Conservation (phyloP, 2,329 filamentous ascomycete species). For the Drechslerella dactyloides region DNA sequence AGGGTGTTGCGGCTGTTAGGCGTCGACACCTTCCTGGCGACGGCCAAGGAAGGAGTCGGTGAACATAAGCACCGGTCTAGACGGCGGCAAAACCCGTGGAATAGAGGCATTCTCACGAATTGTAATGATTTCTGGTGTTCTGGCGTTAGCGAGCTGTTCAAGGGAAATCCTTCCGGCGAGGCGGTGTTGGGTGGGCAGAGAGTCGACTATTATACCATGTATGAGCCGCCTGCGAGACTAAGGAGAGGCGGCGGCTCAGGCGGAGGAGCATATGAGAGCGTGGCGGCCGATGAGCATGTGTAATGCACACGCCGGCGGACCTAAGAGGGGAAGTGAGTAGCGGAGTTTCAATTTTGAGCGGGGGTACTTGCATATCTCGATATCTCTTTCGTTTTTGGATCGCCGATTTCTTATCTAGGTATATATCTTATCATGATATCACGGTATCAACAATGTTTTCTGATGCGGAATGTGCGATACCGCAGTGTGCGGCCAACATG, state of each 20-base stretch:
- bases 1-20: constrained; percentile 71
- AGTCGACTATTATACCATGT: constrained; percentile 88
- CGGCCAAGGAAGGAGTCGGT: constrained; percentile 75
- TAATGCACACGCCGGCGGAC: constrained; percentile 12
- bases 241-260: constrained; percentile 58
- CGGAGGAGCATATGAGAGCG: constrained; percentile 60
- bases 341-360: neutral
- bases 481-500: neutral
- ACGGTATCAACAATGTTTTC: neutral
- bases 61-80: constrained; percentile 62
- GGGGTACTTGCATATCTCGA: neutral
- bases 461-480: neutral
- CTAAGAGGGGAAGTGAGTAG: neutral
- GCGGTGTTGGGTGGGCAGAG: constrained; percentile 77
- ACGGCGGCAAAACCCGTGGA: constrained; percentile 75
- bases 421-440: neutral
- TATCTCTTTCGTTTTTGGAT: constrained; percentile 1
- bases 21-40: constrained; percentile 91
- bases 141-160: constrained; percentile 76
- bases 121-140: constrained; percentile 98
- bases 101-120: constrained; percentile 80
- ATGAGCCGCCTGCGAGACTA: constrained; percentile 73
- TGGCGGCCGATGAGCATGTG: constrained; percentile 60
- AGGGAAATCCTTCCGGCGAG: constrained; percentile 68
- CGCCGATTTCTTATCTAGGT: neutral